Conservation (phyloP, 2,329 filamentous ascomycete genomes). For the Botrytis sinoallii region DNA sequence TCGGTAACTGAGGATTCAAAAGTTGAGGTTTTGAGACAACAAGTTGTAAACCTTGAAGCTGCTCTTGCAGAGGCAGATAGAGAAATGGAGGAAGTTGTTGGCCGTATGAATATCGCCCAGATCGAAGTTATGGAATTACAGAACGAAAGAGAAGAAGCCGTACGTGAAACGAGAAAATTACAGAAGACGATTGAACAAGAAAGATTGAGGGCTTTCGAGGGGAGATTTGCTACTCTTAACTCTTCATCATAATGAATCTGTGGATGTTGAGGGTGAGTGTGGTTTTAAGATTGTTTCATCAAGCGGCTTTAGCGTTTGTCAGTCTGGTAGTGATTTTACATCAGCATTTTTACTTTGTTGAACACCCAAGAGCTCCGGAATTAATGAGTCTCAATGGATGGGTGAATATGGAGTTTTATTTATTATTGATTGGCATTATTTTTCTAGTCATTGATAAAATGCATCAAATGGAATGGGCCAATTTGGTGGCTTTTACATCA, state of each 20-base stretch:
- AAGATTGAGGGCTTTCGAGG: slow-evolving; percentile 33
- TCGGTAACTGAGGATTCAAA: slow-evolving; percentile 69
- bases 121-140: slow-evolving; percentile 80
- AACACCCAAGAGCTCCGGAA: background rate
- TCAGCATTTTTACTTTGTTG: background rate
- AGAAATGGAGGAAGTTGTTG: slow-evolving; percentile 82
- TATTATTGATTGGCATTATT: background rate
- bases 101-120: slow-evolving; percentile 77
- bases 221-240: slow-evolving; percentile 32
- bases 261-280: background rate
- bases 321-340: background rate
- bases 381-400: background rate
- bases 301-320: slow-evolving; percentile 18
- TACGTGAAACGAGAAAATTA: slow-evolving; percentile 66
- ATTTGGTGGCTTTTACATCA: slow-evolving; percentile 1
- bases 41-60: slow-evolving; percentile 81
- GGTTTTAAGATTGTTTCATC: slow-evolving; percentile 15
- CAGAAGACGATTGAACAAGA: slow-evolving; percentile 60
- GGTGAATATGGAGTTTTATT: slow-evolving; percentile 11
- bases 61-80: slow-evolving; percentile 71
- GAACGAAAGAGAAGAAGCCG: slow-evolving; percentile 69
- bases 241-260: slow-evolving; percentile 22
- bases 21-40: slow-evolving; percentile 71
- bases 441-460: background rate
- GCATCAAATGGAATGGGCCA: slow-evolving; percentile 1